phyloP scores from a whole-genome alignment of 1,139 yeast genomes.

The Debaryomyces robertsiae region DNA sequence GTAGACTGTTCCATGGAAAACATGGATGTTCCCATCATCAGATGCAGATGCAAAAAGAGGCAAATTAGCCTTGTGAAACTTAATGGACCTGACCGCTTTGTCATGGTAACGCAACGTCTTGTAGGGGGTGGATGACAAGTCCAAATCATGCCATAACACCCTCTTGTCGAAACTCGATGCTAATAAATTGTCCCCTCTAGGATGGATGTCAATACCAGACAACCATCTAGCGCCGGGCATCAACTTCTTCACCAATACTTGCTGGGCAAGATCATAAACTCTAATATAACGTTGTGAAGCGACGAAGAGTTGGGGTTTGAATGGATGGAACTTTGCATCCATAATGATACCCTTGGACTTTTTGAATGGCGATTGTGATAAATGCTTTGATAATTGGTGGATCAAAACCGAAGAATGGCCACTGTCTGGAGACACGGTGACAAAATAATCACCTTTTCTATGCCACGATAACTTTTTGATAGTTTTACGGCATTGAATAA shows the following conservation, averaged over 20 bases:
- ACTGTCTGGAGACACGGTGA: slow-evolving; percentile 88
- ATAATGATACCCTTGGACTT: slow-evolving; percentile 92
- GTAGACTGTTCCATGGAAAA: slow-evolving; percentile 95
- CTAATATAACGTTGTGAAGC: slow-evolving; percentile 92
- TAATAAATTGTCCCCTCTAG: slow-evolving; percentile 90
- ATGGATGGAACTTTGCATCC: slow-evolving; percentile 97
- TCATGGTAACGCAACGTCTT: slow-evolving; percentile 94
- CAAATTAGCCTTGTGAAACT: slow-evolving; percentile 79
- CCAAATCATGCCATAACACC: slow-evolving; percentile 97
- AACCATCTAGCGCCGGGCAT: slow-evolving; percentile 97
- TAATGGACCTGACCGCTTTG: slow-evolving; percentile 86
- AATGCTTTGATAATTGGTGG: slow-evolving; percentile 92
- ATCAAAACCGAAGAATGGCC: slow-evolving; percentile 87
- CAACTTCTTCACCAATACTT: slow-evolving; percentile 77
- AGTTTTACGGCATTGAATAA: slow-evolving; percentile 68
- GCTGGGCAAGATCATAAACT: slow-evolving; percentile 87
- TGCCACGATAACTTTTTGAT: slow-evolving; percentile 93
- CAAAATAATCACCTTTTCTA: slow-evolving; percentile 95
- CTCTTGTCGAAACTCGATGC: slow-evolving; percentile 95
- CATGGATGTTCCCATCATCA: slow-evolving; percentile 91
- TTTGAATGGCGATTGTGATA: slow-evolving; percentile 95
- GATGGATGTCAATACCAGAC: slow-evolving; percentile 89
- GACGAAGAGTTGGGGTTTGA: slow-evolving; percentile 90
- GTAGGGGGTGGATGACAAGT: slow-evolving; percentile 85
- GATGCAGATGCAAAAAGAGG: slow-evolving; percentile 97